Percentiles rank a stretch among this genome's conserved stretches.
Conservation (phyloP, 225 moss, liverwort and hornwort species). For the Takakia lepidozioides region DNA sequence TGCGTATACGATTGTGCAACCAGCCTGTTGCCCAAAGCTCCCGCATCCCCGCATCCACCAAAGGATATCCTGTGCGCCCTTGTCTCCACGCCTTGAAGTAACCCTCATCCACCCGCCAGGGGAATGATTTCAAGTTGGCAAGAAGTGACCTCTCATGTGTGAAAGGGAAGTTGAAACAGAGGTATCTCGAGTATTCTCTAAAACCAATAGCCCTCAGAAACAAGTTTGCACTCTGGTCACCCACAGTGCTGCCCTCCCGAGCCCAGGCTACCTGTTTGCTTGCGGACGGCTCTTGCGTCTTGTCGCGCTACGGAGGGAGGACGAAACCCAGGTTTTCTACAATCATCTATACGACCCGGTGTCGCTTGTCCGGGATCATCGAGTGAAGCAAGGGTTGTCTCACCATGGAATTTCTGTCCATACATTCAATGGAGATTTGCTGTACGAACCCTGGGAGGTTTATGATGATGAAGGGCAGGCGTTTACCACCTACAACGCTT, state of each 20-base stretch:
- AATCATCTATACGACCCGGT: no score
- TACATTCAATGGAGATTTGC: no score
- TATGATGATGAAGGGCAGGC: no score
- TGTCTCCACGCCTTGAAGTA: slow-evolving; percentile 57
- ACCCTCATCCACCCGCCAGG: slow-evolving; percentile 40
- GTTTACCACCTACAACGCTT: no score
- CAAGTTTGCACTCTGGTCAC: slow-evolving; percentile 33
- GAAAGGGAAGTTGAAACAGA: slow-evolving; percentile 57
- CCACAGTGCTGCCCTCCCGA: slow-evolving; percentile 21
- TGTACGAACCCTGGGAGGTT: no score
- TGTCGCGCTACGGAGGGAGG: no score
- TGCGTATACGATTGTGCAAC: slow-evolving; percentile 47
- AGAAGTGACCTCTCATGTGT: slow-evolving; percentile 56
- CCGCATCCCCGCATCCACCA: slow-evolving; percentile 59
- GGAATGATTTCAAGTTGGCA: slow-evolving; percentile 53
- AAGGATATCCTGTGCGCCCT: slow-evolving; percentile 51
- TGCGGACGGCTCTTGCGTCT: no score
- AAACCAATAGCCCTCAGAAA: slow-evolving; percentile 50
- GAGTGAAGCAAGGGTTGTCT: no score
- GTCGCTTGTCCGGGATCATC: no score
- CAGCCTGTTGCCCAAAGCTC: slow-evolving; percentile 61
- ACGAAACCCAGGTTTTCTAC: no score
- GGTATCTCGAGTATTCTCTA: slow-evolving; percentile 53
- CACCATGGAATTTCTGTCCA: no score
- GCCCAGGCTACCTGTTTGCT: no score